Conservation (phyloP, 2,329 filamentous ascomycete species). For the Trichoderma sp. region DNA sequence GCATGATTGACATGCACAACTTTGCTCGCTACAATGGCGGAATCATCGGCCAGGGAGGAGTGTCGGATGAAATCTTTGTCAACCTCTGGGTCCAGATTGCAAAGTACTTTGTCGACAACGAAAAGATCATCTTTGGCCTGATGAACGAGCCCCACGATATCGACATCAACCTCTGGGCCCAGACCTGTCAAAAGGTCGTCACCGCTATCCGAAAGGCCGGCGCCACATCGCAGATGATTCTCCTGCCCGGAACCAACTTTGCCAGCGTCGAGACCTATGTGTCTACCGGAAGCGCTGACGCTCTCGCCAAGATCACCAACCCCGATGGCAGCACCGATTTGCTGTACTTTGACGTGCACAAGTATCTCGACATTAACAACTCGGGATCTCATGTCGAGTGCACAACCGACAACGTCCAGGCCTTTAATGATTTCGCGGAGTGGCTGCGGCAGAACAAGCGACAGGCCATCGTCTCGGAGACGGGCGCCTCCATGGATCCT, state of each 20-base stretch:
- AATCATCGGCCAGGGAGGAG: conserved; percentile 64
- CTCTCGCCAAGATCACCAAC: conserved; percentile 53
- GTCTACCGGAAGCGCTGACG: conserved; percentile 47
- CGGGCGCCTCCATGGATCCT: conserved; percentile 44
- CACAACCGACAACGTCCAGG: conserved; percentile 50
- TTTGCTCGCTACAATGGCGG: conserved; percentile 58
- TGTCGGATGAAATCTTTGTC: conserved; percentile 56
- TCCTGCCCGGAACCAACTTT: conserved; percentile 58
- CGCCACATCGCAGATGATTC: conserved; percentile 61
- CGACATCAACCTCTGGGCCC: conserved; percentile 55
- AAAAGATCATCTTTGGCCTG: conserved; percentile 56
- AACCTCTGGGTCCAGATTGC: conserved; percentile 58
- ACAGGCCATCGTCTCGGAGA: conserved; percentile 51
- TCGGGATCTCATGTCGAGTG: conserved; percentile 52
- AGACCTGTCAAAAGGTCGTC: conserved; percentile 59
- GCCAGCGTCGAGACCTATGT: conserved; percentile 49
- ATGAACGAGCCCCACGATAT: conserved; percentile 69
- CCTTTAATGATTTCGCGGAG: conserved; percentile 45
- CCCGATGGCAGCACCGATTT: conserved; percentile 55
- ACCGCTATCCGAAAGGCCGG: conserved; percentile 62
- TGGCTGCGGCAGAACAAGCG: conserved; percentile 47
- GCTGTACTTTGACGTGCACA: conserved; percentile 58
- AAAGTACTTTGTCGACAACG: conserved; percentile 53
- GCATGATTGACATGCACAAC: conserved; percentile 59
- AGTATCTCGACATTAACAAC: conserved; percentile 58